Evolutionary conservation across 306 rosid genomes (phyloP).

Genomic region (Cicer arietinum): DNA sequence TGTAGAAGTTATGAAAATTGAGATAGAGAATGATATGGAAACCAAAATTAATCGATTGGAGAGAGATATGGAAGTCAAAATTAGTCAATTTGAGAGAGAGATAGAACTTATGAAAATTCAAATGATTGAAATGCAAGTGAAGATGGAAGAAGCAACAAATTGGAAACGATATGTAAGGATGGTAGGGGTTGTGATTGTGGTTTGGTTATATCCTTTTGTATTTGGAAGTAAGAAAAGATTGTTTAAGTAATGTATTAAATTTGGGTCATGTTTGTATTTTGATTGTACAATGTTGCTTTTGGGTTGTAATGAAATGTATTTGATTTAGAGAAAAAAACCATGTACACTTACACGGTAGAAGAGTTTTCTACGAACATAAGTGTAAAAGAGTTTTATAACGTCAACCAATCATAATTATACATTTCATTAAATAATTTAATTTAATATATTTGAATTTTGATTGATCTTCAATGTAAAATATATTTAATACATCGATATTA

Average conservation of each 20-base stretch:
- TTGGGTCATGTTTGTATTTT: background rate
- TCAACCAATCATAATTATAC: no score
- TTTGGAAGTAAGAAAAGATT: slow-evolving; percentile 15
- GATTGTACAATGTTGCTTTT: background rate
- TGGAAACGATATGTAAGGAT: slow-evolving; percentile 1
- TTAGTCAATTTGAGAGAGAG: slow-evolving; percentile 12
- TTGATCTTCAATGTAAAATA: no score
- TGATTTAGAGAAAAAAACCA: no score
- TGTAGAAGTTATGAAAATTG: background rate
- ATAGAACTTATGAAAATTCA: background rate
- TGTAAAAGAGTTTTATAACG: no score
- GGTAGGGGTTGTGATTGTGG: slow-evolving; percentile 22
- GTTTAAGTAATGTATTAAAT: background rate
- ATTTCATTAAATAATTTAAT: no score
- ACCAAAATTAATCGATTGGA: background rate
- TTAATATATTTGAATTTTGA: no score
- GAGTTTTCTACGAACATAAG: no score
- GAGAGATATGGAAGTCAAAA: background rate
- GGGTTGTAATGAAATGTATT: background rate
- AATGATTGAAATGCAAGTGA: slow-evolving; percentile 21
- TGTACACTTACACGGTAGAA: accelerated
- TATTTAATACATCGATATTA: no score
- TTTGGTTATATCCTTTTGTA: slow-evolving; percentile 26
- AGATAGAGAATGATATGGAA: slow-evolving; percentile 18
- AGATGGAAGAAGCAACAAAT: background rate